Conservation (phyloP, 768 basidiomycete genomes). For the Russula ochroleuca region DNA sequence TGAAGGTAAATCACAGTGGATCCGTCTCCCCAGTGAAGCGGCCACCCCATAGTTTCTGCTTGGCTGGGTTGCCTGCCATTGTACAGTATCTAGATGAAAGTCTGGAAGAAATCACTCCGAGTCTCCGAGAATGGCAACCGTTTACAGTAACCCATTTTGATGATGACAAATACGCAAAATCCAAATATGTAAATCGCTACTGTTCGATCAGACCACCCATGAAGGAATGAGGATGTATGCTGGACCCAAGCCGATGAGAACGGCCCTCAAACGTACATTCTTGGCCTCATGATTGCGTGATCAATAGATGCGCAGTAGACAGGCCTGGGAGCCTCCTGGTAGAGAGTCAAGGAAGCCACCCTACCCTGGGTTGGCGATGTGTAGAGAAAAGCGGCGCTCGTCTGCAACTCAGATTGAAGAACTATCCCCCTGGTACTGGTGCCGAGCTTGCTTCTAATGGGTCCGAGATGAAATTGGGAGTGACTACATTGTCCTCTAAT, state of each 20-base stretch:
- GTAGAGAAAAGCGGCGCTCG: neutral
- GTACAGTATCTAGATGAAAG: conserved; percentile 6
- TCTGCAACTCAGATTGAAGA: neutral
- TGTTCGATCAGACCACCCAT: conserved; percentile 35
- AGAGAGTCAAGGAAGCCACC: neutral
- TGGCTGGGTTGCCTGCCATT: conserved; percentile 44
- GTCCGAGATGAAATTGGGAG: neutral
- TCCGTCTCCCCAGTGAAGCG: conserved; percentile 85
- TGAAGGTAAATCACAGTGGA: conserved; percentile 55
- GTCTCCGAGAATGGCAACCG: no score
- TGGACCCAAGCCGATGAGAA: conserved; percentile 34
- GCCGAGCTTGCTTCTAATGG: conserved; percentile 2
- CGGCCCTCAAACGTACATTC: neutral
- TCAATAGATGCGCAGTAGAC: neutral
- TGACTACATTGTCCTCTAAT: no score
- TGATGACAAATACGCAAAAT: neutral
- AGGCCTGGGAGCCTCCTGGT: neutral
- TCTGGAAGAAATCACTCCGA: no score
- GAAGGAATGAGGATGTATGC: conserved; percentile 42
- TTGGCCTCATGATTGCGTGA: conserved; percentile 36
- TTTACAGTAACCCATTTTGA: neutral
- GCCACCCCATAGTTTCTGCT: conserved; percentile 84
- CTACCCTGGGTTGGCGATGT: conserved; percentile 37
- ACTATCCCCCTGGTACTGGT: neutral
- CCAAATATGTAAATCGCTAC: neutral